Conservation (phyloP, 352 stramenopile genomes). For the Phytophthora aleatoria region DNA sequence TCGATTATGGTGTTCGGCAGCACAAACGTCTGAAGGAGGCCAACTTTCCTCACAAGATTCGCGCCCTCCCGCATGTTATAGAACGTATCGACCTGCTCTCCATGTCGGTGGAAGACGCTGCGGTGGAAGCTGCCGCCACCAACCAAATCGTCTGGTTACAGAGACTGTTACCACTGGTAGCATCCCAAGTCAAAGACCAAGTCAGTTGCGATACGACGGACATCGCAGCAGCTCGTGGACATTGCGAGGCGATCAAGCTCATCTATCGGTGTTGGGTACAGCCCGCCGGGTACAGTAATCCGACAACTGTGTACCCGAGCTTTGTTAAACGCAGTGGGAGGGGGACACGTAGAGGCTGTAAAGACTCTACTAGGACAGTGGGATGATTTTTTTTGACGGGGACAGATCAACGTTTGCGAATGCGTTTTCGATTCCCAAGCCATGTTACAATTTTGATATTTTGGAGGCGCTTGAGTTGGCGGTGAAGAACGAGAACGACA, state of each 20-base stretch:
- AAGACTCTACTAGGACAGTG: conserved; percentile 1
- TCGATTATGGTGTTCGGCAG: background rate
- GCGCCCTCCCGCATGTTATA: background rate
- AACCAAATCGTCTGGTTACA: conserved; percentile 1
- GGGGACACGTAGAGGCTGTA: background rate
- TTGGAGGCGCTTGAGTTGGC: conserved; percentile 4
- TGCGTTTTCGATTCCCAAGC: background rate
- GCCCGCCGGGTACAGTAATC: conserved; percentile 1
- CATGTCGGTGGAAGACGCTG: conserved; percentile 1
- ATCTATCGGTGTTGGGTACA: conserved; percentile 4
- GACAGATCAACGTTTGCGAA: background rate
- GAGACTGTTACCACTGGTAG: conserved; percentile 4
- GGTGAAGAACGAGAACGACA: background rate
- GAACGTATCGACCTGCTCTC: background rate
- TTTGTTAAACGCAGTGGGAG: conserved; percentile 1
- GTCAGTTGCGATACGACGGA: background rate
- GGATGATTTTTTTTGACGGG: conserved; percentile 5
- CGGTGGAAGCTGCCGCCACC: conserved; percentile 1
- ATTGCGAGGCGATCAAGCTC: conserved; percentile 3
- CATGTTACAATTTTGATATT: conserved; percentile 3
- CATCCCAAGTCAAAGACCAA: background rate
- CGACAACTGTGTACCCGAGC: conserved; percentile 1
- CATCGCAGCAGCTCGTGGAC: background rate
- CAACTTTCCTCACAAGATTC: background rate
- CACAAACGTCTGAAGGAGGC: background rate